A percentile compares a stretch with the other conserved stretches of the same genome.
Evolutionary conservation across 768 basidiomycete species (phyloP).

Genomic region (Porpolomopsis calyptriformis): DNA sequence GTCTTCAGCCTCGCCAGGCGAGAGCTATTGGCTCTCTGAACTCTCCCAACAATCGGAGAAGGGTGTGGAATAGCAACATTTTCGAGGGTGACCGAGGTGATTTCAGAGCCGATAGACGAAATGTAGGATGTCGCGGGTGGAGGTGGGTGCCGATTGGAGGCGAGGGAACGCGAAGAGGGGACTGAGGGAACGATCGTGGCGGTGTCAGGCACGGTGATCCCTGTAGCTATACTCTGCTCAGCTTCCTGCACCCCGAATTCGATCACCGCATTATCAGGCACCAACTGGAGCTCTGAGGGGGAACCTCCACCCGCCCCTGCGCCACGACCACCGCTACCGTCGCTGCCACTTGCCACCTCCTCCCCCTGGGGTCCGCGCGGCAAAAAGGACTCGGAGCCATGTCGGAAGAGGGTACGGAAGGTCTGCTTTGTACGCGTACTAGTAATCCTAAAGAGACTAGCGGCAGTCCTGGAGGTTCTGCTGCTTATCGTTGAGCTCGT

Average conservation of each 20-base stretch:
- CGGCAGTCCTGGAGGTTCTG: not conserved
- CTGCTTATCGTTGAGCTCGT: not conserved
- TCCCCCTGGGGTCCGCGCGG: not conserved
- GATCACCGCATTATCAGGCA: no score
- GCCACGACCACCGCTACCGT: no score
- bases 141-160: not conserved
- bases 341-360: not conserved
- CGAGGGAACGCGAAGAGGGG: no score
- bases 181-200: no score
- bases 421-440: not conserved
- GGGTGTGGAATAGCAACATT: not conserved
- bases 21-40: not conserved
- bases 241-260: no score
- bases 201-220: no score
- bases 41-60: not conserved
- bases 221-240: no score
- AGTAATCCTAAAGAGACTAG: not conserved
- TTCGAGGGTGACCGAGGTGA: not conserved
- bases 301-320: no score
- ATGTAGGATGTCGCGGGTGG: not conserved
- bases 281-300: no score
- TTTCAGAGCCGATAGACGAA: not conserved
- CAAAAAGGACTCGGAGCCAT: conserved; percentile 1
- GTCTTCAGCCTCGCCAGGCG: not conserved
- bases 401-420: not conserved